Evolutionary conservation across 1,284 basidiomycete species (phyloP).

Genomic region (Fistulinella staudtii): DNA sequence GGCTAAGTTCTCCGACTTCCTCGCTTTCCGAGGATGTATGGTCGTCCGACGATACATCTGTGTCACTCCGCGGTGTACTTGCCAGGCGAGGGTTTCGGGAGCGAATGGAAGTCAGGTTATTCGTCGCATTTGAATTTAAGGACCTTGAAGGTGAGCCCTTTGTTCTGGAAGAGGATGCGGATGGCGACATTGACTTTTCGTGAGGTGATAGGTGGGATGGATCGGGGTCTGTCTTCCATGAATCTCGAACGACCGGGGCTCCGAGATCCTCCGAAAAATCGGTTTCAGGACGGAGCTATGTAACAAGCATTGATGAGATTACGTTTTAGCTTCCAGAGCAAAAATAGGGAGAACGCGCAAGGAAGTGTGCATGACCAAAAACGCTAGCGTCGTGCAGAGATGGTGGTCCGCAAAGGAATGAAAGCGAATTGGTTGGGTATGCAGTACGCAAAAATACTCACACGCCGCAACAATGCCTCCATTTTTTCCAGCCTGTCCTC

Average conservation of each 20-base stretch:
- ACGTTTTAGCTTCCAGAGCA: neutral
- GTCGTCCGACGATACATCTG: conserved; percentile 35
- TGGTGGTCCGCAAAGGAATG: neutral
- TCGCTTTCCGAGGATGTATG: conserved; percentile 40
- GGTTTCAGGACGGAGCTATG: conserved; percentile 62
- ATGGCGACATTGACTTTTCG: conserved; percentile 22
- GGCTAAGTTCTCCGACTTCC: conserved; percentile 37
- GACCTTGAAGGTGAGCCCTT: conserved; percentile 14
- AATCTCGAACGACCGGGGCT: conserved; percentile 63
- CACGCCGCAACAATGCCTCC: conserved; percentile 65
- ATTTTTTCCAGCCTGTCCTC: conserved; percentile 74
- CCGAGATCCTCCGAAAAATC: conserved; percentile 70
- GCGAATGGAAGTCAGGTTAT: conserved; percentile 1
- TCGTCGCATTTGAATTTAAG: conserved; percentile 5
- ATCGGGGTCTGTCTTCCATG: conserved; percentile 55
- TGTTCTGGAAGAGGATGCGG: conserved; percentile 14
- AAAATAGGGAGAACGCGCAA: neutral
- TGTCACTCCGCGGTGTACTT: conserved; percentile 25
- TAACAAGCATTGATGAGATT: conserved; percentile 14
- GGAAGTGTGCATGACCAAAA: neutral
- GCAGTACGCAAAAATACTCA: conserved; percentile 34
- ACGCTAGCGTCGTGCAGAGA: neutral
- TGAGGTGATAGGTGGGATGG: conserved; percentile 14
- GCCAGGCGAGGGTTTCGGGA: conserved; percentile 10
- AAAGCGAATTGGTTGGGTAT: neutral